Base-by-base conservation (phyloP, 2,329 filamentous ascomycete species). In the Penicillium nordicum region DNA sequence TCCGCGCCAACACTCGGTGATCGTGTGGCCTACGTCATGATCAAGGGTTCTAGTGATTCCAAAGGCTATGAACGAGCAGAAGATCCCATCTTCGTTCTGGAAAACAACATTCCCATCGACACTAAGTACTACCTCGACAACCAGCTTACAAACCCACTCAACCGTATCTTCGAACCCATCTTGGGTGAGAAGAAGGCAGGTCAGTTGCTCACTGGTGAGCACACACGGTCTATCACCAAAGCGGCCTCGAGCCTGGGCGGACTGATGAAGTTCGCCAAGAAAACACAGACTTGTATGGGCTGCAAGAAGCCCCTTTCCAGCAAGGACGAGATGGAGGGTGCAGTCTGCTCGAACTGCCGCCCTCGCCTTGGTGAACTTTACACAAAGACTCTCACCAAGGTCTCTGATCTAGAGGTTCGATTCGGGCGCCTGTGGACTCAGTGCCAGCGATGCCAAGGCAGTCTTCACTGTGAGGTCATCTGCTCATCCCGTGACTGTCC, bases 41-140 rank as follows among this genome's bases (percentile, higher is more conserved):
- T 97, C 69, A 95, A 96, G 75, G 93, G 92, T 59, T 85, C 92
- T 5, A 85, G 88, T 14, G 92, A 91, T 21, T 88, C 91, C 54
- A 97, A 92, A 77, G 97, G 96, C 72, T 99, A 95, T 77, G 94
- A 99, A 72, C 92, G 93, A 65, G 96, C 92, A 0, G 94, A 99
- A 76, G 94, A 99, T 70, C 94, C 94, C 2, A 92, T 99, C 68
- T 99, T 88, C 76, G 94, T 99, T 14, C 84, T 99, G 2, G 95
- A 99, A 74, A 89, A 99, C 82, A 99, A 97, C 68, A 84, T 99
- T 55, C 94, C 94, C 11, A 96, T 99, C 71, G 94, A 99, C 76
- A 97, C 94, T 3, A 94, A 90, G 74, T 99, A 97, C 79, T 99
- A 99, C 74, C 86, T 99, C 21, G 94, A 99, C 73, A 99, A 99